Percentiles rank a stretch among this genome's conserved stretches.
Evolutionary conservation across 1,139 yeast genomes (phyloP).

Genomic region (Hanseniaspora uvarum): DNA sequence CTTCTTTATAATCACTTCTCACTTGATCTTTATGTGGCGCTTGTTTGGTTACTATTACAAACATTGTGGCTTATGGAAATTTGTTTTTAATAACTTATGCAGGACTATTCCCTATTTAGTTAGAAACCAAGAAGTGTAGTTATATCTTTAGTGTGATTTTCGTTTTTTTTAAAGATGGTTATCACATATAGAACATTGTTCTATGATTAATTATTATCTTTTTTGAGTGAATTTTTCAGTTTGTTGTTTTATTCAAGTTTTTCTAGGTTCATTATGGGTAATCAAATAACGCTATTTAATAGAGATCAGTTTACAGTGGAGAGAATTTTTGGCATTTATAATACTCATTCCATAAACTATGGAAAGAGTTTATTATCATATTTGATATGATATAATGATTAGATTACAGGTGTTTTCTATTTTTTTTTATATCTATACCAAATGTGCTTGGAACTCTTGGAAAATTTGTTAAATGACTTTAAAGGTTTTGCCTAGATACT

Average conservation of each 20-base stretch:
- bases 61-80: neutral
- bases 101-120: neutral
- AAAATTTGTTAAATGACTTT: neutral
- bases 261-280: neutral
- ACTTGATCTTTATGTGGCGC: neutral
- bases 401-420: neutral
- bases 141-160: neutral
- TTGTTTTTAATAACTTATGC: neutral
- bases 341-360: neutral
- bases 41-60: neutral
- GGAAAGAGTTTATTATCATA: neutral
- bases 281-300: neutral
- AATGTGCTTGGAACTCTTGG: neutral
- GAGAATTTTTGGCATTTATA: constrained; percentile 16
- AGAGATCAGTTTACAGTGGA: constrained; percentile 5
- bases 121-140: neutral
- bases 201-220: neutral
- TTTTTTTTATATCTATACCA: neutral
- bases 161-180: constrained; percentile 9
- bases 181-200: constrained; percentile 1
- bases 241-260: neutral
- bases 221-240: neutral
- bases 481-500: no score
- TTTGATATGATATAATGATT: neutral
- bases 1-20: constrained; percentile 3